Base-by-base conservation (phyloP, 495 filamentous ascomycete genomes). In the Daldinia childiae region DNA sequence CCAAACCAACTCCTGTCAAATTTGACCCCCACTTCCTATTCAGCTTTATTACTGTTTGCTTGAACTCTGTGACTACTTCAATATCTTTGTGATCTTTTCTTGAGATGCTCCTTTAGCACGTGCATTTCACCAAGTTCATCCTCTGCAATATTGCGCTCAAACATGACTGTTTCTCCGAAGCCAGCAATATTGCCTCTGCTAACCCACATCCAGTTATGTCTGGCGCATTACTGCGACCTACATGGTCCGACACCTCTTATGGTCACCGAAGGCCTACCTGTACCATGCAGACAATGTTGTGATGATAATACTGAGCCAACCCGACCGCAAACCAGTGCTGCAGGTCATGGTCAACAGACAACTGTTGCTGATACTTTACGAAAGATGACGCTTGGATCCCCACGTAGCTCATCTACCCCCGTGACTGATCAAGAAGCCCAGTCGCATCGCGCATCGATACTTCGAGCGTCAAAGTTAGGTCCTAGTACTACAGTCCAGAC, bases 181-280 rank as follows among this genome's bases (percentile, higher is more conserved):
- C 71, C 69, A 52, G 64, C 74, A 39, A 59, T 78, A 54, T 73
- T 73, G 17, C 73, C 76, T 58, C 32, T 74, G 79, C 81, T 84
- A 72, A 84, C 79, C 32, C 69, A 75, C 55, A 62, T 86, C 65
- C 81, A 98, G 94, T 88, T 97, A 76, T 96, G 93, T 78, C 88
- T 98, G 73, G 94, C 94, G 76, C 94, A 98, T 83, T 98, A 97
- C 80, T 98, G 94, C 85, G 94, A 98, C 81, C 86, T 93, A 74
- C 94, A 98, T 85, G 94, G 94, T 67, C 94, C 94, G 12, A 97
- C 94, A 56, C 95, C 94, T 58, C 90, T 98, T 79, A 92, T 98
- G 81, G 97, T 96, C 79, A 97, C 94, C 61, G 93, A 97, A 81
- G 91, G 92, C 56, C 83, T 92, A 26, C 91, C 92, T 1, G 90